Evolutionary conservation across 176 grass and related monocot species (phyloP).

Genomic region (Leersia perrieri): DNA sequence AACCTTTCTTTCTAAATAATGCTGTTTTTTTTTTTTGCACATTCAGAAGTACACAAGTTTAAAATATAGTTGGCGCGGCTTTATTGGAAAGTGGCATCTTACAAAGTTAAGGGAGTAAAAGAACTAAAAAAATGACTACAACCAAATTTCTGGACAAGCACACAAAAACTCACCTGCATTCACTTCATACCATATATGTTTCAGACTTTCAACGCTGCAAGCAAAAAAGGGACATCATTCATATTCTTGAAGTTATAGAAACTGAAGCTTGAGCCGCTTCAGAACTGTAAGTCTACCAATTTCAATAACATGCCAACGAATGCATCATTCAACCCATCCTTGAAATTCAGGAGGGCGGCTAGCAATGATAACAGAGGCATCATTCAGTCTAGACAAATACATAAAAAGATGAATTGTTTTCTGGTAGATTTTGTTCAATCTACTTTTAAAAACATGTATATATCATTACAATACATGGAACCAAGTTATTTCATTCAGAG

Average conservation of each 20-base stretch:
- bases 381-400: no score
- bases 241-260: background rate
- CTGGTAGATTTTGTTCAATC: background rate
- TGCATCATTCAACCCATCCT: conserved; percentile 18
- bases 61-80: background rate
- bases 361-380: no score
- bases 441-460: no score
- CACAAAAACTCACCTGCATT: background rate
- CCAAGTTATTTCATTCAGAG: background rate
- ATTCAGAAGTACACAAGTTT: background rate
- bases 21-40: conserved; percentile 1
- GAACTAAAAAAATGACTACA: background rate
- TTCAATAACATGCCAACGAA: conserved; percentile 48
- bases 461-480: background rate
- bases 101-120: background rate
- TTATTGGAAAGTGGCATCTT: background rate
- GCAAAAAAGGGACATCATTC: background rate
- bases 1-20: background rate
- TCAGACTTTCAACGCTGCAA: background rate
- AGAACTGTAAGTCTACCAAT: background rate
- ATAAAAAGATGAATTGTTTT: conserved; percentile 2
- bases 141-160: background rate
- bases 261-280: background rate
- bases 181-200: background rate
- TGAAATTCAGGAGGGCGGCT: background rate